Base-by-base conservation (phyloP, 139 green algal genomes). In the Monoraphidium neglectum region DNA sequence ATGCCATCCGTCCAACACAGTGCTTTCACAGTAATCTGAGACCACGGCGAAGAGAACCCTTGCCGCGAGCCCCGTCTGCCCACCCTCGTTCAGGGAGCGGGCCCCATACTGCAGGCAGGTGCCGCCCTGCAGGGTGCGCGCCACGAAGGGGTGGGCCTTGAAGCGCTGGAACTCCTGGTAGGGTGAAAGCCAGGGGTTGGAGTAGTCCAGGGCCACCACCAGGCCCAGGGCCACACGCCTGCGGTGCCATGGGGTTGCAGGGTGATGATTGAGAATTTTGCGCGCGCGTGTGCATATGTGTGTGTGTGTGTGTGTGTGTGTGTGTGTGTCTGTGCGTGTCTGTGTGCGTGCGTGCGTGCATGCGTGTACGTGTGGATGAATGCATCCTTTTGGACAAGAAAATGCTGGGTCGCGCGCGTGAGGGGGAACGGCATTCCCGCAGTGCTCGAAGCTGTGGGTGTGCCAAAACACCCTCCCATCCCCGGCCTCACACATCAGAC, bases 71-170 rank as follows among this genome's bases (percentile, higher is more conserved):
- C 76, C 46, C 77, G 26, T 70, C 37, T 36, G 13, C 70, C 38
- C 79, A 87, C 92, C 95, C 82, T 98, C 95, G 75, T 97, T 98
- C 21, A 99, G 82, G 2, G 84, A 77, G 28, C 95, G 78, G 4
- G 95, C 95, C 6, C 95, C 95, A 69, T 98, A 98, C 84, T 98
- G 88, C 65, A 99, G 61, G 71, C 91, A 97, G 1, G 78, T 91
- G 24, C 94, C 95, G 0, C 91, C 95, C 67, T 97, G 77, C 26
- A 99, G 87, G 71, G 96, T 53, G 24, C 32, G 40, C 15, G 72
- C 40, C 18, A 99, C 82, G 1, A 74, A 33, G 2, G 95, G 95
- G 81, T 98, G 95, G 16, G 47, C 47, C 86, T 98, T 98, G 69
- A 65, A 84, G 23, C 36, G n/a, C 26, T 86, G 70, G 36, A 82